Evolutionary conservation across 2,329 filamentous ascomycete genomes (phyloP).

Genomic region (Hymenoscyphus linearis): DNA sequence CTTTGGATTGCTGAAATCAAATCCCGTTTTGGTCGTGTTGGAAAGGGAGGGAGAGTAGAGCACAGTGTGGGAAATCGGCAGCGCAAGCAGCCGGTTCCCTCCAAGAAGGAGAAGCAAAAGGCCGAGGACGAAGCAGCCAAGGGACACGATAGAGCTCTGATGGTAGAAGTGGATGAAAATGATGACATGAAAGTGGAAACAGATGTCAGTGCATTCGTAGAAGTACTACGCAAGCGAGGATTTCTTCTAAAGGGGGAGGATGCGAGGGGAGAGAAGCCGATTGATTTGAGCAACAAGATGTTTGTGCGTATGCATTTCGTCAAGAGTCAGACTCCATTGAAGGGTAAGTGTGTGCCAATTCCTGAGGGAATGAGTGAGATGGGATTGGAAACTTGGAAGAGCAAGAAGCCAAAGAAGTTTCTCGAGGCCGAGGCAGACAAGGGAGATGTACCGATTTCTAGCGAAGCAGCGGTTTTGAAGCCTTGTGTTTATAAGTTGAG

Average conservation of each 20-base stretch:
- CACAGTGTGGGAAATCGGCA: conserved; percentile 69
- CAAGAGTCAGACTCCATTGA: conserved; percentile 69
- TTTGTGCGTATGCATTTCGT: conserved; percentile 96
- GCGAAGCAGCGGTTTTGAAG: conserved; percentile 68
- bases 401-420: conserved; percentile 72
- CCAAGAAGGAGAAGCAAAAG: conserved; percentile 38
- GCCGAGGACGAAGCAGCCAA: conserved; percentile 43
- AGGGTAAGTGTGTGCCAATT: conserved; percentile 64
- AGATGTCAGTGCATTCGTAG: conserved; percentile 81
- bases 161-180: conserved; percentile 66
- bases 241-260: conserved; percentile 65
- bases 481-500: conserved; percentile 94
- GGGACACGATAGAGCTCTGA: conserved; percentile 50
- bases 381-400: conserved; percentile 59
- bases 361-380: conserved; percentile 41
- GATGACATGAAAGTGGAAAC: conserved; percentile 66
- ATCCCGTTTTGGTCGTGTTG: conserved; percentile 70
- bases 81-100: conserved; percentile 44
- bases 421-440: conserved; percentile 65
- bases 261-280: conserved; percentile 45
- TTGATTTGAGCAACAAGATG: conserved; percentile 93
- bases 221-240: conserved; percentile 72
- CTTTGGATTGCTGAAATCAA: conserved; percentile 98
- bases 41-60: conserved; percentile 46
- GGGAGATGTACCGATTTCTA: conserved; percentile 55